A percentile compares a stretch with the other conserved stretches of the same genome.
Evolutionary conservation across 1,284 basidiomycete genomes (phyloP).

Genomic region (Puccinia hordei): DNA sequence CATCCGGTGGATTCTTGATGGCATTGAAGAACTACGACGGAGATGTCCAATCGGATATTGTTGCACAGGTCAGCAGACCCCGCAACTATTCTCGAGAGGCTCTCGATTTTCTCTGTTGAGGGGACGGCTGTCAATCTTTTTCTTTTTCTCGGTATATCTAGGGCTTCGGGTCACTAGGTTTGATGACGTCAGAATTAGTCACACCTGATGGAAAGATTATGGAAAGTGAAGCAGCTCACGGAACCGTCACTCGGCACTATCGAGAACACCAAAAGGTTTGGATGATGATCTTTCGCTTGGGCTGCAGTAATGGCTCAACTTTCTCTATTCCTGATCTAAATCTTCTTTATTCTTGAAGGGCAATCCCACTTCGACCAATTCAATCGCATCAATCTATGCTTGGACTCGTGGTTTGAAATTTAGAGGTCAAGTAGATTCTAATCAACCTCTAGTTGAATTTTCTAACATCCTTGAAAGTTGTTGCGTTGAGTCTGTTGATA

Average conservation of each 20-base stretch:
- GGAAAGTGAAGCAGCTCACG: conserved; percentile 81
- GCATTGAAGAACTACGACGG: conserved; percentile 97
- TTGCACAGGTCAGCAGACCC: conserved; percentile 50
- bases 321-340: background rate
- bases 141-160: conserved; percentile 62
- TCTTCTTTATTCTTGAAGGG: conserved; percentile 20
- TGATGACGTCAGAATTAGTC: conserved; percentile 97
- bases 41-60: conserved; percentile 68
- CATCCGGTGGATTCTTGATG: conserved; percentile 94
- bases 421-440: conserved; percentile 88
- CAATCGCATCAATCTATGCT: conserved; percentile 73
- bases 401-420: conserved; percentile 91
- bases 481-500: conserved; percentile 88
- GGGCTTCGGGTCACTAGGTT: conserved; percentile 63
- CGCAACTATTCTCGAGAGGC: background rate
- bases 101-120: background rate
- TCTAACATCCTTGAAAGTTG: conserved; percentile 79
- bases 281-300: conserved; percentile 65
- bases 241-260: conserved; percentile 77
- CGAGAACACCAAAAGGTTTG: conserved; percentile 89
- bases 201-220: conserved; percentile 91
- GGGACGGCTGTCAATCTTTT: conserved; percentile 62
- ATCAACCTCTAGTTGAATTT: conserved; percentile 74
- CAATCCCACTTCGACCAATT: conserved; percentile 53
- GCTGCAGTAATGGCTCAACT: background rate